Percentiles rank a stretch among this genome's conserved stretches.
Evolutionary conservation across 345 rosid genomes (phyloP).

Genomic region (Moringa oleifera): DNA sequence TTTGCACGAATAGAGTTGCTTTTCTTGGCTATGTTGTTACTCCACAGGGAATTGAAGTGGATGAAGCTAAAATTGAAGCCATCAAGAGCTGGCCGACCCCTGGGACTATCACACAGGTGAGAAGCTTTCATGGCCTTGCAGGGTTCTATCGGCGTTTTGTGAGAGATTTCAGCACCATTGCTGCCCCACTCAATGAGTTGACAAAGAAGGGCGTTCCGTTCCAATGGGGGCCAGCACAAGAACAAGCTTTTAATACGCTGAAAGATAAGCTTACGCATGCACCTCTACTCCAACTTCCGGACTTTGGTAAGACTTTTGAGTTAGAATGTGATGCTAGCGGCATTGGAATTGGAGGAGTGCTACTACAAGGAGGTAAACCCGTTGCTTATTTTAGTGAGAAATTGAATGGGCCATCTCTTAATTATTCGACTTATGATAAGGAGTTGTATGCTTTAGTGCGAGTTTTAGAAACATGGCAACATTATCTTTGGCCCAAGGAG

Average conservation of each 20-base stretch:
- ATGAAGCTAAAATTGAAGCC: conserved; percentile 4
- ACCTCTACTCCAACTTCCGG: no score
- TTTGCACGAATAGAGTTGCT: no score
- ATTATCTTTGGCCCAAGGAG: conserved; percentile 2
- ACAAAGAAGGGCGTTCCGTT: conserved; percentile 12
- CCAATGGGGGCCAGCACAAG: not conserved
- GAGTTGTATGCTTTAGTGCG: conserved; percentile 6
- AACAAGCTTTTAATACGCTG: not conserved
- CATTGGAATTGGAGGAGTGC: not conserved
- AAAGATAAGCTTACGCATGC: no score
- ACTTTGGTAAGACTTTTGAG: no score
- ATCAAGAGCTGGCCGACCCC: no score
- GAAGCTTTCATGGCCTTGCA: conserved; percentile 6
- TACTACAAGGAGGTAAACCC: not conserved
- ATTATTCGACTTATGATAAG: not conserved
- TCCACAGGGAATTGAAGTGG: not conserved
- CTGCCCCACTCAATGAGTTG: conserved; percentile 1
- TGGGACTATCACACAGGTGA: no score
- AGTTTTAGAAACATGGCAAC: conserved; percentile 2
- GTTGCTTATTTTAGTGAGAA: no score
- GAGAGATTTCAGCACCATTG: no score
- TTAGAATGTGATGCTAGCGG: conserved; percentile 6
- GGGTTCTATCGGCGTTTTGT: conserved; percentile 1
- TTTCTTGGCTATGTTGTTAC: no score
- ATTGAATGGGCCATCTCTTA: not conserved